These are phyloP conservation scores for Saccharomyces hybrid DNA, from an alignment of 1,139 yeast genomes.

Conservation along the genomic window DNA sequence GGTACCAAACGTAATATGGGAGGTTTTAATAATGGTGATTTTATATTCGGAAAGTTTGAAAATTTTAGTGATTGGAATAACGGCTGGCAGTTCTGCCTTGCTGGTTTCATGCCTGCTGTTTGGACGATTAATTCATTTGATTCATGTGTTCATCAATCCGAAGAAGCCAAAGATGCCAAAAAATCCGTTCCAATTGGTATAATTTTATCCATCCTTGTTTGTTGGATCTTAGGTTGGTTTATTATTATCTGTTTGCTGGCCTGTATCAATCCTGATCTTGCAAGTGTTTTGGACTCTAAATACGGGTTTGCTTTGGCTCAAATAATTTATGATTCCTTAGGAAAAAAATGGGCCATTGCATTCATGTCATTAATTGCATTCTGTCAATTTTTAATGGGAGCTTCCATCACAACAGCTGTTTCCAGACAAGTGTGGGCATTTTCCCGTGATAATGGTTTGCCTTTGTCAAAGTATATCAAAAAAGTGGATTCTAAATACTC, in stretches of 20 bases:
- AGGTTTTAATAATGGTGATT: conserved; percentile 36
- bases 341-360: conserved; percentile 63
- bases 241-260: conserved; percentile 50
- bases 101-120: conserved; percentile 49
- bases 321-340: conserved; percentile 55
- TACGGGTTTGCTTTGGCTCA: conserved; percentile 60
- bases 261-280: conserved; percentile 48
- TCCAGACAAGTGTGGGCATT: conserved; percentile 49
- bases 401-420: conserved; percentile 46
- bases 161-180: conserved; percentile 62
- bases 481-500: conserved; percentile 41
- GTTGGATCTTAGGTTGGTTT: conserved; percentile 56
- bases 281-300: conserved; percentile 37
- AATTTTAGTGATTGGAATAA: conserved; percentile 52
- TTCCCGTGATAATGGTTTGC: conserved; percentile 46
- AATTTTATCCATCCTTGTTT: conserved; percentile 45
- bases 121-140: conserved; percentile 71
- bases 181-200: conserved; percentile 65
- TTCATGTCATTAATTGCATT: conserved; percentile 53
- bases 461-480: conserved; percentile 42
- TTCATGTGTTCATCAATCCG: conserved; percentile 65
- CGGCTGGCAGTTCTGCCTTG: conserved; percentile 53
- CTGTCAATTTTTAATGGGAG: conserved; percentile 64
- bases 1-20: conserved; percentile 36
- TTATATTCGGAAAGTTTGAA: conserved; percentile 50